Conservation (phyloP, 1,284 basidiomycete species). For the Apiotrichum laibachii region DNA sequence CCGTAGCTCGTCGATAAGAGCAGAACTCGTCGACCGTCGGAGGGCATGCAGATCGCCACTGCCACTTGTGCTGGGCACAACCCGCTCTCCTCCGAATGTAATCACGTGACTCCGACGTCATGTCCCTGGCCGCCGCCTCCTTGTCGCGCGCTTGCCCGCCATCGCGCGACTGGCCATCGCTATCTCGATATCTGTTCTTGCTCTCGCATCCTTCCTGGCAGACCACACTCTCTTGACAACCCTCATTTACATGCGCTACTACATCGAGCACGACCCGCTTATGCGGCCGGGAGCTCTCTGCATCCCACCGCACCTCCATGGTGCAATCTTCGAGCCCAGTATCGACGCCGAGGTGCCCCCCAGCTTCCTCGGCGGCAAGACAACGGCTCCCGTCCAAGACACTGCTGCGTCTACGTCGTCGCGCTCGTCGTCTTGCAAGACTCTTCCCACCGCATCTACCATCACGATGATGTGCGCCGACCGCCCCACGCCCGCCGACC, state of each 20-base stretch:
- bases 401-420: constrained; percentile 4
- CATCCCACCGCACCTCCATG: constrained; percentile 7
- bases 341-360: not conserved
- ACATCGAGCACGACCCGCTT: not conserved
- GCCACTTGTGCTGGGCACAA: too few relatives aligned
- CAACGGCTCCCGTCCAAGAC: not conserved
- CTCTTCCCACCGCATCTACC: not conserved
- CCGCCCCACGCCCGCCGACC: not conserved
- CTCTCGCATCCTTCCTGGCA: too few relatives aligned
- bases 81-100: too few relatives aligned
- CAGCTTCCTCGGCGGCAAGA: not conserved
- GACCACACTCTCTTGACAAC: too few relatives aligned
- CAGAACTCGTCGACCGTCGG: too few relatives aligned
- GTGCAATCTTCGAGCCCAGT: not conserved
- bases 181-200: too few relatives aligned
- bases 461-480: not conserved
- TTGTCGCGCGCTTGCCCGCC: too few relatives aligned
- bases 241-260: not conserved
- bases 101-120: too few relatives aligned
- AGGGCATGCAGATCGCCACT: too few relatives aligned
- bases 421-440: not conserved
- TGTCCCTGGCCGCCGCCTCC: too few relatives aligned
- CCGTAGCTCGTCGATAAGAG: too few relatives aligned
- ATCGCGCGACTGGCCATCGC: too few relatives aligned
- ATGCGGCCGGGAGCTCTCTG: constrained; percentile 6